Conservation (phyloP, 768 basidiomycete species). For the Panaeolus papilionaceus region DNA sequence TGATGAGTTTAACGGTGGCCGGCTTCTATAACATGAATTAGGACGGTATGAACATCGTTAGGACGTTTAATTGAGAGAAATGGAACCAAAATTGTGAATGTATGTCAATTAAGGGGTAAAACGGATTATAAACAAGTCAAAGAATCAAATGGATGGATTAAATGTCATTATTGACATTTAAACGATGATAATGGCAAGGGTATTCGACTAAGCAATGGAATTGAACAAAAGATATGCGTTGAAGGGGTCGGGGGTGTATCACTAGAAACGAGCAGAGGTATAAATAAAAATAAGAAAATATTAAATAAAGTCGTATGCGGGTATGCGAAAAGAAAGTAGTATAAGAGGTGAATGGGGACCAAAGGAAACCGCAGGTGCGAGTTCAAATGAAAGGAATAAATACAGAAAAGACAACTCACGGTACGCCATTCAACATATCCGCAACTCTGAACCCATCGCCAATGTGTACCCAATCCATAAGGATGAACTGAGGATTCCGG, state of each 20-base stretch:
- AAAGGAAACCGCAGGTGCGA: neutral
- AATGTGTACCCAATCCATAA: conserved; percentile 58
- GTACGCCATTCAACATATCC: conserved; percentile 49
- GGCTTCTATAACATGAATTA: neutral
- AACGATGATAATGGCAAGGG: neutral
- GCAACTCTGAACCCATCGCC: conserved; percentile 52
- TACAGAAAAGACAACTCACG: conserved; percentile 31
- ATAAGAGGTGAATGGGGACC: neutral
- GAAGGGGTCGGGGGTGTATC: neutral
- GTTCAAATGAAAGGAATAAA: neutral
- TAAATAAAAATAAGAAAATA: neutral
- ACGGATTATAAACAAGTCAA: neutral
- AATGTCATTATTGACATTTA: neutral
- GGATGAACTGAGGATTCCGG: conserved; percentile 56
- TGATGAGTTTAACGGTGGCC: neutral
- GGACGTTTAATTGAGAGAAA: too few species aligned
- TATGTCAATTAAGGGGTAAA: too few species aligned
- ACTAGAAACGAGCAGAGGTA: neutral
- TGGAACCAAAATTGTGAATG: neutral
- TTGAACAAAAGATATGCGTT: neutral
- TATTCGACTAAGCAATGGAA: neutral
- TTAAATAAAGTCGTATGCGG: neutral
- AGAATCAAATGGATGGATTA: neutral
- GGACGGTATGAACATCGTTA: neutral
- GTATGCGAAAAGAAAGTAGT: neutral